Base-by-base conservation (phyloP, 257 asterid genomes). In the Solanum raphanifolium region DNA sequence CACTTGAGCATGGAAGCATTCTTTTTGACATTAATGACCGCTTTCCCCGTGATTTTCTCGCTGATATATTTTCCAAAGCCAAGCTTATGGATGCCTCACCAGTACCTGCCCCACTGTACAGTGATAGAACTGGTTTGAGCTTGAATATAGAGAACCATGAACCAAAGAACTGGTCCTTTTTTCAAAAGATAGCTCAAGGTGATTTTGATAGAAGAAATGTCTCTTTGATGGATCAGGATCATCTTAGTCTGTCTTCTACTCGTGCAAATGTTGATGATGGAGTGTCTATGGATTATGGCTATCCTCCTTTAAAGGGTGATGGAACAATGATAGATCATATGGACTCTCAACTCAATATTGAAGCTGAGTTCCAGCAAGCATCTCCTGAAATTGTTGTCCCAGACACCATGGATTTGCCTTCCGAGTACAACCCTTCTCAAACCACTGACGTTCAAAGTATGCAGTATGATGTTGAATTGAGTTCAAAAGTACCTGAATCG, bases 181-280 rank as follows among this genome's bases (percentile, higher is more conserved):
- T 94, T 87, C 98, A 94, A 89, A 94, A 93, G 88, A 87, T 96
- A 90, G 98, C 98, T 71, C 94, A 90, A 83, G 96, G 90, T 88
- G 95, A 92, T 88, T 88, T 92, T 85, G 88, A 65, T 7, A 91
- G 98, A 89, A 92, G 87, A 83, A 96, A 96, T 87, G 90, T 92
- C 86, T 96, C 99, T 83, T 95, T 96, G 88, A 95, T 96, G 94
- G 99, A 96, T 92, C 99, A 94, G 90, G 98, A 96, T 91, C 98
- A 94, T 90, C 92, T 89, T 88, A 88, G 90, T 83, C 89, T 93
- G 88, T 89, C 95, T 34, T 83, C 94, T 87, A 71, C 93, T n/a
- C 89, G 66, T 89, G 90, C 92, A 79, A 93, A 91, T 87, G 83
- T 86, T 55, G 96, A 91, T 65, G 92, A 82, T 78, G 84, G 38